phyloP scores from a whole-genome alignment of 176 grass and related monocot species.

The Zea luxurians region DNA sequence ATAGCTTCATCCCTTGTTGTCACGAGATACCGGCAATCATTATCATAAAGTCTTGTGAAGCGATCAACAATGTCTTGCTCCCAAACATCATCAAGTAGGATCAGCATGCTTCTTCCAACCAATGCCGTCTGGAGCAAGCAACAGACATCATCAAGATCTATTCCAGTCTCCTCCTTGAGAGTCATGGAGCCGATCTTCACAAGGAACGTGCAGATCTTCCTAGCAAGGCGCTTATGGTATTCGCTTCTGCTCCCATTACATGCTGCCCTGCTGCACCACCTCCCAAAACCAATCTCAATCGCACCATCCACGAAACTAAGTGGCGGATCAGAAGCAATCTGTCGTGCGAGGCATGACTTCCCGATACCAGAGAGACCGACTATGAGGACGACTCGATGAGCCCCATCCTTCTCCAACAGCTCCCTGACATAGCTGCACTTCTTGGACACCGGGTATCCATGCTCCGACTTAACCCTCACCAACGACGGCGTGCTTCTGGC shows the following conservation, averaged over 20 bases:
- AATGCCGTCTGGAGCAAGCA: conserved; percentile 68
- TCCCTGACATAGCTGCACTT: conserved; percentile 52
- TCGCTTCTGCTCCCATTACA: conserved; percentile 58
- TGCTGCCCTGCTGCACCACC: conserved; percentile 63
- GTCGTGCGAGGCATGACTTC: conserved; percentile 65
- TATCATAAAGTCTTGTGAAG: conserved; percentile 67
- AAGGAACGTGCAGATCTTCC: conserved; percentile 61
- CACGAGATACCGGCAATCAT: conserved; percentile 72
- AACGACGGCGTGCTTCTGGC: conserved; percentile 44
- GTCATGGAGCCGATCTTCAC: conserved; percentile 61
- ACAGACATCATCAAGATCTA: conserved; percentile 75
- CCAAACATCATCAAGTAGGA: conserved; percentile 85
- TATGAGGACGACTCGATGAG: conserved; percentile 59
- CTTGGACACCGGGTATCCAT: conserved; percentile 56
- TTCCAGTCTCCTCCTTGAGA: conserved; percentile 33
- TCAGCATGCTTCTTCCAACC: conserved; percentile 64
- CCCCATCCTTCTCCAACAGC: conserved; percentile 44
- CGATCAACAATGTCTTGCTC: conserved; percentile 79
- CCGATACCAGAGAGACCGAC: conserved; percentile 74
- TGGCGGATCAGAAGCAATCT: conserved; percentile 57
- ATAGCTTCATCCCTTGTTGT: conserved; percentile 76
- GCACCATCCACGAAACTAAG: conserved; percentile 49
- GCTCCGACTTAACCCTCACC: conserved; percentile 51
- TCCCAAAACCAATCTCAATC: conserved; percentile 58
- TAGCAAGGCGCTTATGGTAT: conserved; percentile 57